Evolutionary conservation across 768 basidiomycete species (phyloP), one percentile per base, ranked within the genome.

Genomic region (Harrya chromipes): DNA sequence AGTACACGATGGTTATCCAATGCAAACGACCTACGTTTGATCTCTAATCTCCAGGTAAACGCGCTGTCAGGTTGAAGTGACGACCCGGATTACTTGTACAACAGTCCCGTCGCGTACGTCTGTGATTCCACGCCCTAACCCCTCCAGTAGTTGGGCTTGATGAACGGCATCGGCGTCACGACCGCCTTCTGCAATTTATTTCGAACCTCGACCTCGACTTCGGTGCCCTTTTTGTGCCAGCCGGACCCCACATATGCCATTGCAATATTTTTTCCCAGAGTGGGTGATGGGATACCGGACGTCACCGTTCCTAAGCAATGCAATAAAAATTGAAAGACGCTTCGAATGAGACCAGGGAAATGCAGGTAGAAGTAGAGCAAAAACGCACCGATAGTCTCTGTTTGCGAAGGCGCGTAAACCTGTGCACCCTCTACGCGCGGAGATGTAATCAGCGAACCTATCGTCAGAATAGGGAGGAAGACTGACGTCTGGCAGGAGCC

Each of bases 201-300:
- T 40, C 95, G 78, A 33, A 98, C 87, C 52, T 94, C 87, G 14
- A 98, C 85, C 43, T 79, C 76, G 4, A 98, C 74, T 63, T 86
- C 80, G 0, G 87, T 95, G 11, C 90, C 92, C 67, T 90, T 94
- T 72, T 94, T 97, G 72, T 95, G 90, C 70, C 76, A 83, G 0
- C 92, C 93, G 19, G 74, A 78, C 54, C 74, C 65, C 40, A 97
- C 78, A 60, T 98, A 98, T 1, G 84, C 95, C 95, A 98, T 98
- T 1, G 94, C 92, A 58, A 98, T 91, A 68, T 99, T 97, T 66
- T 86, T 85, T 1, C 81, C 82, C 4, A 93, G 74, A 1, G 91
- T 87, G 0, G 94, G 95, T 0, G 93, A 93, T 13, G 97, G 97
- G 54, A 98, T 97, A 40, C 95, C 97, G 1, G 94, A 97, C 0